Percentiles rank a stretch among this genome's conserved stretches.
phyloP scores from a whole-genome alignment of 1,284 basidiomycete species.

The Agaricales sp. region DNA sequence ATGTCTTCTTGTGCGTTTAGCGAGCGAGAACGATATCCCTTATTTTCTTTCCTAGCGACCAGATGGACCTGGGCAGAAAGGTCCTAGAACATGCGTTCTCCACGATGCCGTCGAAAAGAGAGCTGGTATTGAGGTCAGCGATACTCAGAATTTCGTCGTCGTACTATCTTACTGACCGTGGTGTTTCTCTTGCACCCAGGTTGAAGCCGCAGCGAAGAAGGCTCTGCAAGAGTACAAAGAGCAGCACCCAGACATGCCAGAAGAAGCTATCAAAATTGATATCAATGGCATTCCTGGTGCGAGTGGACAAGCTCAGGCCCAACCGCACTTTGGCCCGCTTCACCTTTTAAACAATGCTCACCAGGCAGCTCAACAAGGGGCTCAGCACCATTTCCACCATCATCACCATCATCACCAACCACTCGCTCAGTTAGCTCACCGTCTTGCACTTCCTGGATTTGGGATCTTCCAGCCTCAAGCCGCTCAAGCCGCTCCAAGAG shows the following conservation, averaged over 20 bases:
- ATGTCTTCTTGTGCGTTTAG: slow-evolving; percentile 36
- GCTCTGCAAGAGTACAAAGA: slow-evolving; percentile 50
- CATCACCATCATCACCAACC: no score
- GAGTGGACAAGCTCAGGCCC: neutral
- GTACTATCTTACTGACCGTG: neutral
- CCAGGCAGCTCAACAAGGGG: neutral
- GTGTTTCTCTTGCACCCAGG: slow-evolving; percentile 29
- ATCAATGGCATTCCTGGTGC: neutral
- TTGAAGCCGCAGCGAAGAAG: slow-evolving; percentile 56
- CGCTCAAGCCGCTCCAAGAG: no score
- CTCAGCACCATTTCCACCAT: neutral
- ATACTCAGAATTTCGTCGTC: neutral
- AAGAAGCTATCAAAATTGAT: slow-evolving; percentile 45
- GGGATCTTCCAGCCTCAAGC: no score
- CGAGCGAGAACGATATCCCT: slow-evolving; percentile 7
- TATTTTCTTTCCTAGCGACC: slow-evolving; percentile 8
- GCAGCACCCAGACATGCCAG: slow-evolving; percentile 45
- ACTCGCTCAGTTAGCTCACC: no score
- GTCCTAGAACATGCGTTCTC: slow-evolving; percentile 36
- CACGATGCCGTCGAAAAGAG: slow-evolving; percentile 64
- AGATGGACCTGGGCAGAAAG: slow-evolving; percentile 11
- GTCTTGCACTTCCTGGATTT: no score
- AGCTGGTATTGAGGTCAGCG: slow-evolving; percentile 52
- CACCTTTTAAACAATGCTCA: neutral
- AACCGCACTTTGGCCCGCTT: neutral